These are phyloP conservation scores for Sporothrix luriei DNA, from an alignment of 2,329 filamentous ascomycete genomes.

Conservation along the genomic window DNA sequence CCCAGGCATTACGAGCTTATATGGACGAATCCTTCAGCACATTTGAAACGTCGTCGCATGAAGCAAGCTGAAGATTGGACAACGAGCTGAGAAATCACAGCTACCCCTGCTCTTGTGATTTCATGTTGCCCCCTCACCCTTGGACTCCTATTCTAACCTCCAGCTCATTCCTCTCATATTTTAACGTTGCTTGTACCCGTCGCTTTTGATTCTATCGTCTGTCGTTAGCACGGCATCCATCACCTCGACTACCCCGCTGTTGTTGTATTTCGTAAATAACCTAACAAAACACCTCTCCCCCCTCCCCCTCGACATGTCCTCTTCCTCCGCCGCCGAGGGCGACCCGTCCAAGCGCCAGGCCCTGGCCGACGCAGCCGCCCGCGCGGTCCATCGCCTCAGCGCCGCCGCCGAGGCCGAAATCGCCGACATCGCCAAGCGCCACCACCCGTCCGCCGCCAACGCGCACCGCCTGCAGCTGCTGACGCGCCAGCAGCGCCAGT, in stretches of 20 bases:
- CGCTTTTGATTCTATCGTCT: background rate
- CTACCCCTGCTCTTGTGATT: slow-evolving; percentile 14
- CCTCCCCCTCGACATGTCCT: background rate
- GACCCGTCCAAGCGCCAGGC: background rate
- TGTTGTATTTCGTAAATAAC: no score
- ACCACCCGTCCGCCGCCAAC: slow-evolving; percentile 26
- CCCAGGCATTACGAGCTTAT: no score
- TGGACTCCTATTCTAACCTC: background rate
- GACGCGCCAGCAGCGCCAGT: slow-evolving; percentile 54
- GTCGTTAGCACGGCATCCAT: no score
- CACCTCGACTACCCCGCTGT: no score
- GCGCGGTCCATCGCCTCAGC: background rate
- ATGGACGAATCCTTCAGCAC: no score
- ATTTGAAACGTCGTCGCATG: slow-evolving; percentile 15
- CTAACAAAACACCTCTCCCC: background rate
- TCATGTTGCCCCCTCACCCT: no score
- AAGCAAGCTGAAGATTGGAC: background rate
- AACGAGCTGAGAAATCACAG: background rate
- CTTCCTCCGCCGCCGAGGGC: slow-evolving; percentile 15
- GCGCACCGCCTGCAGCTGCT: slow-evolving; percentile 52
- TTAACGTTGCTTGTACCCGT: background rate
- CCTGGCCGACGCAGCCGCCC: background rate
- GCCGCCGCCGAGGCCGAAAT: slow-evolving; percentile 15
- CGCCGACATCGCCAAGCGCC: background rate
- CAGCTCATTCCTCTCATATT: background rate